A percentile compares a stretch with the other conserved stretches of the same genome.
Conservation (phyloP, 768 basidiomycete species). For the Cantharellus cinnabarinus region DNA sequence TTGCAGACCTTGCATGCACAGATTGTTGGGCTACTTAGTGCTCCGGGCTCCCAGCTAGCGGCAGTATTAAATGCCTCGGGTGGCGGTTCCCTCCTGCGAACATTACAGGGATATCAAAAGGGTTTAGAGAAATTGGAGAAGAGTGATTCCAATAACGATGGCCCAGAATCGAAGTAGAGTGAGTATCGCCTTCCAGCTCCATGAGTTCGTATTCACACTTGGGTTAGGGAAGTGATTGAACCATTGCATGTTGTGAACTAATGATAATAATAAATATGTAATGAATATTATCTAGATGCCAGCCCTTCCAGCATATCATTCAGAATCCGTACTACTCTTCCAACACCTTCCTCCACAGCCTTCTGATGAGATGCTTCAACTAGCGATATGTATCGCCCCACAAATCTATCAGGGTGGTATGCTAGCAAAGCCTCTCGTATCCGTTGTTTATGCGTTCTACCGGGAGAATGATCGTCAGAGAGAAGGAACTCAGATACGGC, state of each 20-base stretch:
- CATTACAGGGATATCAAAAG: constrained; percentile 53
- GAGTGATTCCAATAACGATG: too few relatives aligned
- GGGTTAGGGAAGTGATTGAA: too few relatives aligned
- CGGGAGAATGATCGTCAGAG: constrained; percentile 24
- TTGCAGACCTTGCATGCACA: constrained; percentile 61
- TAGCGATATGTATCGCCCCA: constrained; percentile 8
- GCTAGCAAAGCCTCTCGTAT: constrained; percentile 35
- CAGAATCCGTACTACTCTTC: constrained; percentile 13
- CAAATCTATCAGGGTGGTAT: constrained; percentile 20
- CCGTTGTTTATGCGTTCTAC: constrained; percentile 28
- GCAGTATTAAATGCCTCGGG: constrained; percentile 47
- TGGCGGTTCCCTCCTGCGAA: constrained; percentile 47
- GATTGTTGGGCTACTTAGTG: constrained; percentile 64
- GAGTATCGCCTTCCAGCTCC: too few relatives aligned
- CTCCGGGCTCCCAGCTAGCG: constrained; percentile 53
- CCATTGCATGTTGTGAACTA: too few relatives aligned
- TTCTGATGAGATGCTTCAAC: neutral
- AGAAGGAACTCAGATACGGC: constrained; percentile 29
- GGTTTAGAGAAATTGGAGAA: constrained; percentile 30
- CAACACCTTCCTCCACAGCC: constrained; percentile 17
- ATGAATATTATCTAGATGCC: neutral
- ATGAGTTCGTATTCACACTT: too few relatives aligned
- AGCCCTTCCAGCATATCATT: constrained; percentile 13
- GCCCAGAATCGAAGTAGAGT: too few relatives aligned
- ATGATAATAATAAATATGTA: too few relatives aligned